These are phyloP conservation scores for Exophiala calicioides DNA, from an alignment of 2,329 filamentous ascomycete species.

Conservation along the genomic window DNA sequence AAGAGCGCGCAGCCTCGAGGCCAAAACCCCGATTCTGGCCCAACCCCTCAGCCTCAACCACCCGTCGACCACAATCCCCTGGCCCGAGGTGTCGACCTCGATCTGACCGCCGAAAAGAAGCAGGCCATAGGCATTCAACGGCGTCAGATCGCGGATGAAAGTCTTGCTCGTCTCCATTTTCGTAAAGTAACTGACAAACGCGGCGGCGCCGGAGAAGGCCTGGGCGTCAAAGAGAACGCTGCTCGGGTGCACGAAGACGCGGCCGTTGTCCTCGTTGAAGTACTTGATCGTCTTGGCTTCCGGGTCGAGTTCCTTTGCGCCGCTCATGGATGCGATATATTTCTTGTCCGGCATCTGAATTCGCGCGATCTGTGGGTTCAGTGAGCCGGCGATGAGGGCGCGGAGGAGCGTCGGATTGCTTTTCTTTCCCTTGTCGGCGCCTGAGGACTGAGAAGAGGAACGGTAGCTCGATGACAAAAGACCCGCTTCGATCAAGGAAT, in stretches of 20 bases:
- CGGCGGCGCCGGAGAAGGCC: conserved; percentile 70
- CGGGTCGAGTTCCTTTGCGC: conserved; percentile 88
- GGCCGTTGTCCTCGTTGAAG: conserved; percentile 79
- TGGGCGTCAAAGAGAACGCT: conserved; percentile 90
- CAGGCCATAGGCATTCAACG: conserved; percentile 85
- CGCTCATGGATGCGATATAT: conserved; percentile 81
- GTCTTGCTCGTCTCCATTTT: conserved; percentile 92
- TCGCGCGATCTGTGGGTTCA: conserved; percentile 82
- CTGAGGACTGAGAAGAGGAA: conserved; percentile 52
- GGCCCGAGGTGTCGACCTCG: conserved; percentile 79
- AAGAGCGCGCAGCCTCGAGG: conserved; percentile 79
- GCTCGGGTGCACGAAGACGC: conserved; percentile 90
- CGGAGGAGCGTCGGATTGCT: conserved; percentile 57
- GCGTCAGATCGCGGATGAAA: conserved; percentile 87
- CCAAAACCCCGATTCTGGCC: conserved; percentile 90
- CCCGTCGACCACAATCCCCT: conserved; percentile 85
- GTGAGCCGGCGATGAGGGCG: conserved; percentile 71
- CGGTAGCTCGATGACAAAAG: conserved; percentile 64
- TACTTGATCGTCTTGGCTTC: conserved; percentile 92
- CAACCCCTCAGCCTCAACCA: conserved; percentile 87
- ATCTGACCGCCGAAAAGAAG: conserved; percentile 83
- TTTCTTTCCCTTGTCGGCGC: conserved; percentile 20
- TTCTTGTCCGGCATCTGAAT: conserved; percentile 96
- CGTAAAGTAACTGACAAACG: conserved; percentile 85
- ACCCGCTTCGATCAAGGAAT: conserved; percentile 80